Evolutionary conservation across 352 stramenopile genomes (phyloP), one percentile per base, ranked within the genome.

Genomic region (Phytophthora niederhauseri): DNA sequence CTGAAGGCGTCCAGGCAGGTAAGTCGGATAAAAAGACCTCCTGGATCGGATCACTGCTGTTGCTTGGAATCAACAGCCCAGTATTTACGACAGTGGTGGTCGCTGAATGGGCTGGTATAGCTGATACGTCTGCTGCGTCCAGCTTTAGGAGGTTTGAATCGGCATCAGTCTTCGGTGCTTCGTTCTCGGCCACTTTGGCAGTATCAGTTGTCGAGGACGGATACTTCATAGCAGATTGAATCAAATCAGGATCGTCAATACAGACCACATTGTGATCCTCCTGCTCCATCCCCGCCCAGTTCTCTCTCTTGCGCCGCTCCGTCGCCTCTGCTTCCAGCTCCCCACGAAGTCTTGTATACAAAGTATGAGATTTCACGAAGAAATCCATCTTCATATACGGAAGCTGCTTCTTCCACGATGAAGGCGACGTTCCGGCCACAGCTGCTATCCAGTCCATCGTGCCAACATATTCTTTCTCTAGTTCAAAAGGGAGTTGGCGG

Each of bases 351-450:
- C 77, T 67, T 24, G 66, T 57, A 58, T 84, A 83, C 14, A 87
- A 53, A 28, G 72, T 70, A 24, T 87, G 79, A 1, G 60, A 62
- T 60, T 78, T 75, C 8, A 74, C 34, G 17, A 82, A 84, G 38
- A 80, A 70, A 49, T 85, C 79, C 46, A 84, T 54, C 34, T 73
- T 80, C 66, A 84, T 71, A 51, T 60, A 68, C 31, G 68, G 61
- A 45, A 78, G 58, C 5, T 56, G 34, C n/a, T 68, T 69, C 17
- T 57, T 52, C 59, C 63, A 70, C 15, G 9, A 2, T 8, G 15
- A 20, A 43, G 31, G 53, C 0, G 41, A 60, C n/a, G 20, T 14
- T 28, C 49, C 31, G 1, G 43, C 51, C 6, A 50, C 34, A 7
- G 70, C 62, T 69, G 70, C 62, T 41, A 55, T 50, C 77, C 77